Base-by-base conservation (phyloP, 2,329 filamentous ascomycete species). In the Botrytis byssoidea region DNA sequence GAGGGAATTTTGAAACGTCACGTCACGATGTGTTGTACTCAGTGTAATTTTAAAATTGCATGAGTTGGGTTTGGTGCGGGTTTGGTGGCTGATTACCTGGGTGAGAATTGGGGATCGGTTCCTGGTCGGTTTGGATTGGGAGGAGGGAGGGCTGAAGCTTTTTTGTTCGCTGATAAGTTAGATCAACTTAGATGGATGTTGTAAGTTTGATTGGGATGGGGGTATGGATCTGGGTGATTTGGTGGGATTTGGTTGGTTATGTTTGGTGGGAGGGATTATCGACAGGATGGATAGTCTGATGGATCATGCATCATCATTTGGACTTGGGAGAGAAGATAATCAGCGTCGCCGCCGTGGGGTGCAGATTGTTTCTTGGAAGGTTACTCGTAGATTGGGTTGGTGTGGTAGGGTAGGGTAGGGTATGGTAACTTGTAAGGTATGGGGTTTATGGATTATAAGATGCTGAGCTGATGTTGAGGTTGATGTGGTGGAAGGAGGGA, bases 1-100 rank as follows among this genome's bases (percentile, higher is more conserved):
- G 44, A 6, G 3, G 3, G 42, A 44, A 44, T 18, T 48, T 29
- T 29, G 51, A 57, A 57, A 57, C 51, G 51, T 57, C 51, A 65
- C 32, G 71, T 73, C 77, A 79, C 59, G 77, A 78, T 79, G 78
- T 72, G 78, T 77, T 79, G 78, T 79, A 75, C 78, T 77, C 72
- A 74, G 71, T 76, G 64, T 74, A 78, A 79, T 79, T 77, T 78
- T 72, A 76, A 74, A 59, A 63, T 70, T 69, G 70, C 51, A 57
- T 67, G 64, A 18, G 57, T 48, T 29, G 25, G 42, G 64, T 29
- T 46, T 59, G 51, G 71, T 25, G 35, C 32, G 51, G 71, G 42
- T 7, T 35, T 37, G 5, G 48, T 42, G 46, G 51, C 51, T 55
- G 51, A 29, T 16, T 25, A 51, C 37, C 12, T n/a, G 48, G 48